phyloP scores from a whole-genome alignment of 1,284 basidiomycete species.

The Coniophora puteana region DNA sequence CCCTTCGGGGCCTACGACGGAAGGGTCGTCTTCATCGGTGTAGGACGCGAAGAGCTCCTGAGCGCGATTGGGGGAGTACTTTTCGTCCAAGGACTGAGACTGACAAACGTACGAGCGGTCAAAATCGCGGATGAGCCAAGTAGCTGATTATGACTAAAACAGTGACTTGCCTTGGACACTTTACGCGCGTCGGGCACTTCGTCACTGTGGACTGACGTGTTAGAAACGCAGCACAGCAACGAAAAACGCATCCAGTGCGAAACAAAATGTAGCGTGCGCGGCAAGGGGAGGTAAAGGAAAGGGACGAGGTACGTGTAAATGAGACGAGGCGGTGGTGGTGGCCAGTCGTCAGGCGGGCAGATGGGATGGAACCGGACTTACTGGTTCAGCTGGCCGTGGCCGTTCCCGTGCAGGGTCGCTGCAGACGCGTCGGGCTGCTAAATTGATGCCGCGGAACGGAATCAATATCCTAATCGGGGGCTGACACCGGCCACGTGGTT shows the following conservation, averaged over 20 bases:
- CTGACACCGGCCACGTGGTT: conserved; percentile 6
- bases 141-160: not conserved
- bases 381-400: too few relatives aligned
- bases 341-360: conserved; percentile 13
- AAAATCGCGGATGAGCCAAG: not conserved
- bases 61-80: conserved; percentile 49
- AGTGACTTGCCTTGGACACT: conserved; percentile 18
- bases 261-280: conserved; percentile 12
- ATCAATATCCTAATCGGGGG: too few relatives aligned
- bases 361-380: conserved; percentile 24
- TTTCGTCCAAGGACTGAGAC: conserved; percentile 24
- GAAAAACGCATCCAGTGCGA: conserved; percentile 44
- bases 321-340: conserved; percentile 11
- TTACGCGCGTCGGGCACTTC: conserved; percentile 29
- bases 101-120: conserved; percentile 2
- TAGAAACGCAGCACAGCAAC: conserved; percentile 51
- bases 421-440: conserved; percentile 25
- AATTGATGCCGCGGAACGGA: conserved; percentile 10
- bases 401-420: conserved; percentile 18
- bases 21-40: conserved; percentile 54
- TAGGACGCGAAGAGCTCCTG: conserved; percentile 58
- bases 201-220: conserved; percentile 44
- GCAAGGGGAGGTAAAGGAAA: conserved; percentile 17
- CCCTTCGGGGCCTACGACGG: conserved; percentile 63
- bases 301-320: conserved; percentile 4